Conservation (phyloP, 129 eudicot genomes). For the Dittrichia graveolens region DNA sequence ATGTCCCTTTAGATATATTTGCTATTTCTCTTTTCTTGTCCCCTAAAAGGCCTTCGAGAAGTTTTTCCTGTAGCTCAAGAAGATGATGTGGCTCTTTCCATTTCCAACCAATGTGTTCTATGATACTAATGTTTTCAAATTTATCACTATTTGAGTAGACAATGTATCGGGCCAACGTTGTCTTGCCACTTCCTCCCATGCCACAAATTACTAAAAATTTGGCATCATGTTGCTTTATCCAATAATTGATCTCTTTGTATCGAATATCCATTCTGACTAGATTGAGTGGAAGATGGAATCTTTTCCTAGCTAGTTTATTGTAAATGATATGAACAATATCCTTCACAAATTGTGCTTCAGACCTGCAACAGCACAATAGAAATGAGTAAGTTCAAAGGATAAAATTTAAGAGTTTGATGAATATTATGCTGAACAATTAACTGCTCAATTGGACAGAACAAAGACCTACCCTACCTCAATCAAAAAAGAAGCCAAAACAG, state of each 20-base stretch:
- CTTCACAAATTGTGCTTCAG: too few relatives aligned
- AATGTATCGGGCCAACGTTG: neutral
- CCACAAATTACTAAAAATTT: neutral
- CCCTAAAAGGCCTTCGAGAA: neutral
- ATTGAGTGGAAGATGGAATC: neutral
- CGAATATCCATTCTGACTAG: neutral
- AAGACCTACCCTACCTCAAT: too few relatives aligned
- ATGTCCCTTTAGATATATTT: neutral
- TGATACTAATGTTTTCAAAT: neutral
- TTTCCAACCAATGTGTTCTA: neutral
- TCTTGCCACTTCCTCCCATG: constrained; percentile 7
- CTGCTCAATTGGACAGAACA: too few relatives aligned
- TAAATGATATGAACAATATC: too few relatives aligned
- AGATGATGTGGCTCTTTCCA: neutral
- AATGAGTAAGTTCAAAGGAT: too few relatives aligned
- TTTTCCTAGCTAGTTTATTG: too few relatives aligned
- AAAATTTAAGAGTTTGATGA: too few relatives aligned
- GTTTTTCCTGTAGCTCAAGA: neutral
- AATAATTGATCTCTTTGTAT: neutral
- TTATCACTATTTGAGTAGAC: neutral
- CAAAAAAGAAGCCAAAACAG: too few relatives aligned
- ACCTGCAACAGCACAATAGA: too few relatives aligned
- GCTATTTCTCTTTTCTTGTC: neutral
- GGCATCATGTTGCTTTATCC: neutral
- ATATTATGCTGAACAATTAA: too few relatives aligned